Evolutionary conservation across 2,329 filamentous ascomycete genomes (phyloP).

Genomic region (Tolypocladium album): DNA sequence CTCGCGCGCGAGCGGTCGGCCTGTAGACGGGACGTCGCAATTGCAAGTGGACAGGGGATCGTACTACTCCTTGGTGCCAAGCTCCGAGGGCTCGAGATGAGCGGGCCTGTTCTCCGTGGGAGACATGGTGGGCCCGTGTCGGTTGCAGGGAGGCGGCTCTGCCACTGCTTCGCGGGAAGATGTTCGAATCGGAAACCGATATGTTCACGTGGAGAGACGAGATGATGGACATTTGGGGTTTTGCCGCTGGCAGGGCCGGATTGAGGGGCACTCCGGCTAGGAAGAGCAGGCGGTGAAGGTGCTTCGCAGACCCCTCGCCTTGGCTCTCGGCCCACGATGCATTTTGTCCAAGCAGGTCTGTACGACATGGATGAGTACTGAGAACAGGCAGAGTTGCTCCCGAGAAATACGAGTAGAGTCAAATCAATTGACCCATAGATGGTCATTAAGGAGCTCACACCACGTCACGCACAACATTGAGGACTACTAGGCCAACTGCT

Average conservation of each 20-base stretch:
- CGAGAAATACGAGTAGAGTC: not conserved
- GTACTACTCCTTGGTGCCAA: conserved; percentile 89
- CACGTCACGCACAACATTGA: not conserved
- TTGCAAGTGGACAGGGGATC: conserved; percentile 11
- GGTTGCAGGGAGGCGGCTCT: not conserved
- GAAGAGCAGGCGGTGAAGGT: conserved; percentile 10
- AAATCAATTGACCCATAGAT: not conserved
- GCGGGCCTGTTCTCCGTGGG: not conserved
- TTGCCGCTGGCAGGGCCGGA: not conserved
- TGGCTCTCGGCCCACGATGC: not conserved
- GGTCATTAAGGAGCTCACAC: not conserved
- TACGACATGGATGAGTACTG: not conserved
- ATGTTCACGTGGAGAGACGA: too few species aligned
- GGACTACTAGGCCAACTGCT: not conserved
- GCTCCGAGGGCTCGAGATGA: conserved; percentile 62
- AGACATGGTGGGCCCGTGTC: not conserved
- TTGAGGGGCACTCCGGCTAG: not conserved
- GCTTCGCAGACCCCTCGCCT: not conserved
- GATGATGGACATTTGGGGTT: not conserved
- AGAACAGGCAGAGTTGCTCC: not conserved
- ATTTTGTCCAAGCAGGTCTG: not conserved
- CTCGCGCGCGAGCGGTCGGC: too few species aligned
- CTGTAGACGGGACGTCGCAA: too few species aligned
- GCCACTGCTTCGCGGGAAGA: not conserved
- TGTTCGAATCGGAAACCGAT: not conserved